Base-by-base conservation (phyloP, 202 grass and related monocot species). In the Digitaria exilis region DNA sequence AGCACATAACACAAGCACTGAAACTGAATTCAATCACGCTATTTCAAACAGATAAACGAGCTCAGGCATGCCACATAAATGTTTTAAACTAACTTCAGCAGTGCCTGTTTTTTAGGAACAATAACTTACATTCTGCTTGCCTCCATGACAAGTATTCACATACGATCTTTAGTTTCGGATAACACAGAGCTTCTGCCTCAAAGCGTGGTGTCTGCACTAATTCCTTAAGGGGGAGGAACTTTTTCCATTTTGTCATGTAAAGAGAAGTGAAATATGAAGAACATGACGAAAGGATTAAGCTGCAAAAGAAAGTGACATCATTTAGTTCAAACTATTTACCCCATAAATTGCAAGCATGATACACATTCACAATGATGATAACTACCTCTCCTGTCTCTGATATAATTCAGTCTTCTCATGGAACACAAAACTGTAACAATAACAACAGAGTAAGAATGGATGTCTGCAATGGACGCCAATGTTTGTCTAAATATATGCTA, bases 91-190 rank as follows among this genome's bases (percentile, higher is more conserved):
- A 73, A 15, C 34, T 18, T 35, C 39, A 28, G 11, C 67, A 68
- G 17, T 58, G 0, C 25, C 65, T 77, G n/a, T 1, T 73, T 12
- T 55, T 65, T 61, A 80, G 52, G 31, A 75, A 62, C 51, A 75
- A 73, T 14, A 39, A 83, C 84, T 88, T 85, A 97, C 94, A 97
- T 34, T 91, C 92, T 49, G 83, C 88, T 89, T 98, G 95, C 69
- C 92, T 95, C 89, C 77, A 93, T 73, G 92, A 90, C 45, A 98
- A 86, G 88, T 98, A 98, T 82, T 98, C 90, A 71, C 37, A 79
- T 70, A 93, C 12, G 6, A 93, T 75, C 22, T 93, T 95, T 80
- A 63, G 32, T 55, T 73, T 93, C 82, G 92, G 92, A 61, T 78
- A 98, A 82, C 82, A 98, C 26, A 93, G 67, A 88, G 85, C 82